Evolutionary conservation across 495 filamentous ascomycete genomes (phyloP), one percentile per base, ranked within the genome.

Genomic region (Geoglossum glabrum): DNA sequence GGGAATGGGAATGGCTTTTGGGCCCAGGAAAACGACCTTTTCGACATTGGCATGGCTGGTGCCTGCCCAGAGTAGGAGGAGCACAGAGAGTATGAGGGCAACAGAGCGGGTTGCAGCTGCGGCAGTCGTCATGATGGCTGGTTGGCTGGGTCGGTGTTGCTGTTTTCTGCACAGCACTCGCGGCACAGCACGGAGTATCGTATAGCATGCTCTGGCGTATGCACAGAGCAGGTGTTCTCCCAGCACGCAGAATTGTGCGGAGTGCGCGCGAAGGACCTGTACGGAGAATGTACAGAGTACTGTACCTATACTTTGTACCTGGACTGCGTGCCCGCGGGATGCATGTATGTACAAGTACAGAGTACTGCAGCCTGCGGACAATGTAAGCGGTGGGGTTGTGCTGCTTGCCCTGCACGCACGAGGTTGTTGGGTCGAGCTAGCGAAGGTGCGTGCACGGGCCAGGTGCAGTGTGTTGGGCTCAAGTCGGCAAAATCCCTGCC

Each of bases 21-120:
- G 92, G 25, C 75, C 88, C 45, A 84, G 67, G 72, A 98, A 97
- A 64, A 98, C 87, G 63, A 76, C 76, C 68, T 98, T 98, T 68
- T 98, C 92, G 60, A 84, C 82, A 67, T 98, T 96, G 65, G 79
- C 86, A 38, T 60, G 59, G 28, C 26, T 31, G 34, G 23, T 17
- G 23, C 30, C 27, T 26, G 54, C 54, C 54, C 38, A 56, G 31
- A 56, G 54, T 7, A 52, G 49, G 5, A 45, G 40, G 5, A 45
- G 40, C 40, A 13, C 10, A 30, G 49, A 28, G 49, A 27, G 28
- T 1, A 52, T 47, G 43, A n/a, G n/a, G n/a, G 52, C 3, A 55
- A 9, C 33, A 10, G 11, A 9, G 30, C 17, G 21, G 13, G 23
- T 27, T 21, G 40, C 33, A 21, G 43, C 25, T 28, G 30, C 23